A percentile compares a stretch with the other conserved stretches of the same genome.
Evolutionary conservation across 2,329 filamentous ascomycete genomes (phyloP).

Genomic region (Zalaria obscura): DNA sequence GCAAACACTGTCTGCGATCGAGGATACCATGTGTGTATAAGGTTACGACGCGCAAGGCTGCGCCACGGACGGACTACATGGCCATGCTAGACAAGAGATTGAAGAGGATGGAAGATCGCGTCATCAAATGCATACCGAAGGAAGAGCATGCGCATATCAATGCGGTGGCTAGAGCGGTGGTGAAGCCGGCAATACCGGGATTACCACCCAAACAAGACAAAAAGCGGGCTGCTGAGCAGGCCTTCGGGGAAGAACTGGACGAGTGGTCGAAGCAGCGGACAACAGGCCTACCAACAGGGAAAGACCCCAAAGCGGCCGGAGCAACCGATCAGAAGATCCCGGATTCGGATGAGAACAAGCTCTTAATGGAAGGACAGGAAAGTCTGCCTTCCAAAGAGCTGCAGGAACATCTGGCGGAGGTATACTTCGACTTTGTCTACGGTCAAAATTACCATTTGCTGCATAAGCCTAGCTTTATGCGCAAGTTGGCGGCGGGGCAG

Average conservation of each 20-base stretch:
- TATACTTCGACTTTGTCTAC: constrained; percentile 93
- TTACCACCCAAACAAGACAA: constrained; percentile 44
- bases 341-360: constrained; percentile 58
- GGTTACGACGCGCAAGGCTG: constrained; percentile 84
- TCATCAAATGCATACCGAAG: constrained; percentile 89
- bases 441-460: constrained; percentile 89
- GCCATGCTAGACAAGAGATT: constrained; percentile 93
- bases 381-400: constrained; percentile 73
- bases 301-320: constrained; percentile 32
- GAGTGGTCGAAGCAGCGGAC: constrained; percentile 54
- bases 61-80: constrained; percentile 95
- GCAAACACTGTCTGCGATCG: constrained; percentile 87
- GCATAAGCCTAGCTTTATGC: constrained; percentile 95
- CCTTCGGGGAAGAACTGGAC: constrained; percentile 69
- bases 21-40: constrained; percentile 96
- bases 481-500: constrained; percentile 62
- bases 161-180: constrained; percentile 61
- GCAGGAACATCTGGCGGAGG: constrained; percentile 83
- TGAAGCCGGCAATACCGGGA: constrained; percentile 61
- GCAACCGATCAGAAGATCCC: constrained; percentile 13
- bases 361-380: constrained; percentile 70
- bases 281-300: constrained; percentile 26
- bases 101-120: constrained; percentile 94
- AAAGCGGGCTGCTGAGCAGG: constrained; percentile 76
- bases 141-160: constrained; percentile 57